Evolutionary conservation across 2,329 filamentous ascomycete genomes (phyloP).

Genomic region (Mariannaea elegans): DNA sequence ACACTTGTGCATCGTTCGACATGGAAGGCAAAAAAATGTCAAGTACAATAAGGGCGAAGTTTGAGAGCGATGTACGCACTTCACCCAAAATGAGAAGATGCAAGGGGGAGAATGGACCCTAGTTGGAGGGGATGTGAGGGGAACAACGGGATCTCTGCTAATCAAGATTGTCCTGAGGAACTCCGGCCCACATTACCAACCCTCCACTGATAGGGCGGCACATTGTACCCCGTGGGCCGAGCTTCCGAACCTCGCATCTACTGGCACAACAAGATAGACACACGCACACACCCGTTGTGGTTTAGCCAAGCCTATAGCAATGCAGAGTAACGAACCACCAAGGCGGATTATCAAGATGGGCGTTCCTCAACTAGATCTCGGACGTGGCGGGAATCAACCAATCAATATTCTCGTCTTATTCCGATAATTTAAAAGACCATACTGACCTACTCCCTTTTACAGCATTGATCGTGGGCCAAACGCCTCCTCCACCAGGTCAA

Average conservation of each 20-base stretch:
- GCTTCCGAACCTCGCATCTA: neutral
- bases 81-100: neutral
- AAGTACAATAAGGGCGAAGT: neutral
- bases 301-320: too few relatives aligned
- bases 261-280: too few relatives aligned
- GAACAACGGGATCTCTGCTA: neutral
- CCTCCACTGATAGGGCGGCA: neutral
- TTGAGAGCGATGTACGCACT: neutral
- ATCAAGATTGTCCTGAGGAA: neutral
- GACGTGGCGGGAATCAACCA: too few relatives aligned
- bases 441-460: neutral
- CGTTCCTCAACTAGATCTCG: too few relatives aligned
- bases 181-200: neutral
- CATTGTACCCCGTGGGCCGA: too few relatives aligned
- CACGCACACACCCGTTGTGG: too few relatives aligned
- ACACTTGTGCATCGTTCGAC: neutral
- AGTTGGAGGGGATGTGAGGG: neutral
- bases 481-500: constrained; percentile 5
- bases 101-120: constrained; percentile 1
- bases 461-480: neutral
- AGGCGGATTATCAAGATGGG: too few relatives aligned
- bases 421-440: too few relatives aligned
- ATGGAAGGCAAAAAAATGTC: neutral
- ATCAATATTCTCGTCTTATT: too few relatives aligned
- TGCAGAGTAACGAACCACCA: too few relatives aligned